A percentile compares a stretch with the other conserved stretches of the same genome.
Evolutionary conservation across 805 yeast species (phyloP).

Genomic region (Jamesozyma gamospora): DNA sequence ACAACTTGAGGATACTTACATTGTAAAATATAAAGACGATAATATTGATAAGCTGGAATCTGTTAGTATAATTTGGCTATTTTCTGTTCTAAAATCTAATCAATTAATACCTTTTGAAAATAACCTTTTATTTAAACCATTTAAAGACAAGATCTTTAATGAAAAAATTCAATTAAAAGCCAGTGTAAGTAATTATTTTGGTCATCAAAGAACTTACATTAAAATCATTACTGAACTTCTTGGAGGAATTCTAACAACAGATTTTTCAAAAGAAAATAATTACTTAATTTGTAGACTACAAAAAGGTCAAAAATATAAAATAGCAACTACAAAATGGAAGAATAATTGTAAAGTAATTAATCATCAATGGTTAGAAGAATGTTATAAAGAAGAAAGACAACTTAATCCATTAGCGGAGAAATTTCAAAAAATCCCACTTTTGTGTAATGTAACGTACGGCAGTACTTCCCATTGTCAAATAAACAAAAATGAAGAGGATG

Average conservation of each 20-base stretch:
- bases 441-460: too few species aligned
- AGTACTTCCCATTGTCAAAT: too few species aligned
- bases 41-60: background rate
- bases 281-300: constrained; percentile 60
- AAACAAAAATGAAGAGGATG: too few species aligned
- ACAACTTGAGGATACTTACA: background rate
- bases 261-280: constrained; percentile 52
- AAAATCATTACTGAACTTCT: constrained; percentile 49
- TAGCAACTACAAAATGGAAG: constrained; percentile 58
- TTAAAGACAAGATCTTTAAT: constrained; percentile 36
- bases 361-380: constrained; percentile 71
- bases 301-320: constrained; percentile 62
- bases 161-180: constrained; percentile 35
- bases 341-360: constrained; percentile 42
- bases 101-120: constrained; percentile 45
- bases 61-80: constrained; percentile 44
- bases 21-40: background rate
- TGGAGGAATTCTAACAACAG: constrained; percentile 69
- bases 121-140: constrained; percentile 63
- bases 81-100: constrained; percentile 46
- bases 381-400: background rate
- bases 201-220: constrained; percentile 70
- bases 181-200: constrained; percentile 70
- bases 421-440: background rate
- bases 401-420: background rate